A percentile compares a stretch with the other conserved stretches of the same genome.
These are phyloP conservation scores for Chenopodium suecicum DNA, from an alignment of 148 eudicot species.

Conservation along the genomic window DNA sequence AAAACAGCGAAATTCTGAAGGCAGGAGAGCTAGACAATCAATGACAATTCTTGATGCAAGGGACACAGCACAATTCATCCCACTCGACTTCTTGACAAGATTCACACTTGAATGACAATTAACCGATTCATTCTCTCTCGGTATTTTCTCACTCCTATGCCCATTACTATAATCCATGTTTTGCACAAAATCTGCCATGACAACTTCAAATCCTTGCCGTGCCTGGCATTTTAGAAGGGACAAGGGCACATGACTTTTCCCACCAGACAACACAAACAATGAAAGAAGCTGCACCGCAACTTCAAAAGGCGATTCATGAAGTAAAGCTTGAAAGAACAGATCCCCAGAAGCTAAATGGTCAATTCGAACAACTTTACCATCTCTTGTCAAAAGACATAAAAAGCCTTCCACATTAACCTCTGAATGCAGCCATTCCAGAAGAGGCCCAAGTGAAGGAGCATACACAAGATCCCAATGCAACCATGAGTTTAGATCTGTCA, in stretches of 20 bases:
- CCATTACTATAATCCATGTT: conserved; percentile 22
- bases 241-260: conserved; percentile 57
- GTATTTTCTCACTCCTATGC: conserved; percentile 19
- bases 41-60: conserved; percentile 53
- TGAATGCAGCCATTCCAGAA: conserved; percentile 64
- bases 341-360: conserved; percentile 70
- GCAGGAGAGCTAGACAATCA: conserved; percentile 74
- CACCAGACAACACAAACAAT: conserved; percentile 67
- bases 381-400: conserved; percentile 63
- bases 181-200: conserved; percentile 39
- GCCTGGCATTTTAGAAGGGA: conserved; percentile 78
- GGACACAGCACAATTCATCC: conserved; percentile 29
- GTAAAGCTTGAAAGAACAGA: conserved; percentile 64
- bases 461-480: conserved; percentile 76
- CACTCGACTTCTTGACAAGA: conserved; percentile 22
- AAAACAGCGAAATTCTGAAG: conserved; percentile 65
- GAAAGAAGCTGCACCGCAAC: conserved; percentile 77
- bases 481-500: conserved; percentile 70
- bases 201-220: conserved; percentile 67
- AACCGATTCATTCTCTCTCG: conserved; percentile 20
- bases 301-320: conserved; percentile 67
- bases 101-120: conserved; percentile 12
- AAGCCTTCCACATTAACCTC: conserved; percentile 64
- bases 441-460: conserved; percentile 88
- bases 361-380: conserved; percentile 67